Evolutionary conservation across 768 basidiomycete genomes (phyloP).

Genomic region (Mrakia hoshinonis): DNA sequence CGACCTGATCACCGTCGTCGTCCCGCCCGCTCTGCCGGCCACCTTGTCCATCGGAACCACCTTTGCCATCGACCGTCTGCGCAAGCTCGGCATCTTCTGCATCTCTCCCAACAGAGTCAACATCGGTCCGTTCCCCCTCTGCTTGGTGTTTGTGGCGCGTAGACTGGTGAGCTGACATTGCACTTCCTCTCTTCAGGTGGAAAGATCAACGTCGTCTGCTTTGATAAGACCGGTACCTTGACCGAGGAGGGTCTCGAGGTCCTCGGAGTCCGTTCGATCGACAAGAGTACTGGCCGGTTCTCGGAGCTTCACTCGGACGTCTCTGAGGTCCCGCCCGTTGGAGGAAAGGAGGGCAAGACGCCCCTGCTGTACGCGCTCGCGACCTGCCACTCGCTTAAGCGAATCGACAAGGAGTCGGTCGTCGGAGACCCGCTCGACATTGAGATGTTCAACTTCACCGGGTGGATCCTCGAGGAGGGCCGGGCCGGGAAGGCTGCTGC

Average conservation of each 20-base stretch:
- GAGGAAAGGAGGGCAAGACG: slow-evolving; percentile 55
- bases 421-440: slow-evolving; percentile 93
- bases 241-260: slow-evolving; percentile 98
- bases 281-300: slow-evolving; percentile 64
- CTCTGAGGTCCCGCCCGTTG: slow-evolving; percentile 65
- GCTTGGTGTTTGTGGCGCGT: too few relatives aligned
- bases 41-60: slow-evolving; percentile 95
- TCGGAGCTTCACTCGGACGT: slow-evolving; percentile 83
- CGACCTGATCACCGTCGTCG: slow-evolving; percentile 92
- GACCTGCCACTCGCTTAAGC: slow-evolving; percentile 91
- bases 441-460: slow-evolving; percentile 94
- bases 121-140: slow-evolving; percentile 56
- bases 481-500: slow-evolving; percentile 51
- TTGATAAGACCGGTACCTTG: slow-evolving; percentile 97
- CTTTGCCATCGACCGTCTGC: slow-evolving; percentile 80
- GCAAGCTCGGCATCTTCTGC: slow-evolving; percentile 82
- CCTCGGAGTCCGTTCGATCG: slow-evolving; percentile 79
- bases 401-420: slow-evolving; percentile 65
- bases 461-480: slow-evolving; percentile 93
- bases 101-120: slow-evolving; percentile 95
- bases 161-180: neutral
- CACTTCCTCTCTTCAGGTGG: slow-evolving; percentile 43
- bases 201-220: slow-evolving; percentile 93
- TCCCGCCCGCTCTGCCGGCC: slow-evolving; percentile 93
- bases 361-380: slow-evolving; percentile 84